Evolutionary conservation across 2,329 filamentous ascomycete genomes (phyloP), one percentile per base, ranked within the genome.

Genomic region (Ceratocystis papillata): DNA sequence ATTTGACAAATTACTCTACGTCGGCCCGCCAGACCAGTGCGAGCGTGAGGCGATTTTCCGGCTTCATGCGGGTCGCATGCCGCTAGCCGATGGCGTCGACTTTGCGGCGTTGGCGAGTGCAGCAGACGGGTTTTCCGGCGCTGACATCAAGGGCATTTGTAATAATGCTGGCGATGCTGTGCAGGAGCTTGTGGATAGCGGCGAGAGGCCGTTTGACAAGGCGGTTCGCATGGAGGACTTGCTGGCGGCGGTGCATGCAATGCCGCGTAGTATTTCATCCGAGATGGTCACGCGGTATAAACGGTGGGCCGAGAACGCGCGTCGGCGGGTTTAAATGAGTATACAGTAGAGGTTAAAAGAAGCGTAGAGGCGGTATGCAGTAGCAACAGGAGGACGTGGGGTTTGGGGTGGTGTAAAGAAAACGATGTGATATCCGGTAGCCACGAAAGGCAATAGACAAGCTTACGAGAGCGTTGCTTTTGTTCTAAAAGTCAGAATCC

Each of bases 1-100:
- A 33, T 89, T 97, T 74, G 90, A 96, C 72, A 83, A 87, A 70
- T 81, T 91, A 44, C 82, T 96, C 59, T 96, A 96, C 74, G 89
- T 96, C 55, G 88, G 89, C 0, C 88, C 90, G 2, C 93, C 93
- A 0, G 86, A 90, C 72, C 76, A 81, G 59, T 78, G 83, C 6
- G 90, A 90, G 0, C 82, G 93, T 7, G 83, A 82, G 72, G 87
- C 90, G 69, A 93, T 97, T 65, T 81, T 96, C 65, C 75, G 78
- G 17, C 86, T 90, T 64, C 85, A 87, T 72, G 82, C 86, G 1
- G 77, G 79, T 33, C 83, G 81, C 65, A 81, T 88, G 63, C 78
- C 81, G 25, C 77, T 90, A 60, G 74, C 76, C 1, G 72, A 77
- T 0, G 87, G 89, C 65, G 83, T 96, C 15, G 83, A 90, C 71